phyloP scores from a whole-genome alignment of 371 early-diverging fungal genomes.

The Capniomyces stellatus region DNA sequence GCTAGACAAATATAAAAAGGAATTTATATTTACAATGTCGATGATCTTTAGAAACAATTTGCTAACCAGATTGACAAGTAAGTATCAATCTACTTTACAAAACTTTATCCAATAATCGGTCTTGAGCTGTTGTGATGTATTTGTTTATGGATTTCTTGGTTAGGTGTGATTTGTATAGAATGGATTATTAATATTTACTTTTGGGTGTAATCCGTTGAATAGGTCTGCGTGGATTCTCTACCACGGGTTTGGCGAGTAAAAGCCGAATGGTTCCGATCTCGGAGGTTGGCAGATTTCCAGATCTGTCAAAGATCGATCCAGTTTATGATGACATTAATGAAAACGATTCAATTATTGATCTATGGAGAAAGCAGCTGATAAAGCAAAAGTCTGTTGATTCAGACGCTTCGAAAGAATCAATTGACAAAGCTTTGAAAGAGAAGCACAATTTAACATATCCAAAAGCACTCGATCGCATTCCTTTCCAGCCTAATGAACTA shows the following conservation, averaged over 20 bases:
- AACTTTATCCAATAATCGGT: too few relatives aligned
- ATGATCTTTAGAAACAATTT: too few relatives aligned
- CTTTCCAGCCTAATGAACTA: background rate
- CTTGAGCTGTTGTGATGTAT: too few relatives aligned
- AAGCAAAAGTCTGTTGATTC: slow-evolving; percentile 11
- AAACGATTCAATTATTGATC: slow-evolving; percentile 21
- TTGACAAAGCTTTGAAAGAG: slow-evolving; percentile 6
- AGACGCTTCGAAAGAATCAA: slow-evolving; percentile 2
- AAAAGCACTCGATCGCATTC: slow-evolving; percentile 2
- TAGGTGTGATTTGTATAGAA: too few relatives aligned
- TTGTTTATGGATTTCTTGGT: too few relatives aligned
- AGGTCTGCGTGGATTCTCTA: background rate
- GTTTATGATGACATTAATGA: slow-evolving; percentile 19
- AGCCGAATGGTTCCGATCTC: slow-evolving; percentile 2
- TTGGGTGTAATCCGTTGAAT: too few relatives aligned
- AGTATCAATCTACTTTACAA: too few relatives aligned
- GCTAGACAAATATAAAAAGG: too few relatives aligned
- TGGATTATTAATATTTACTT: too few relatives aligned
- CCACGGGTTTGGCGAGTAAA: background rate
- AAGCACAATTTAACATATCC: slow-evolving; percentile 11
- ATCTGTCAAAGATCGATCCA: slow-evolving; percentile 17
- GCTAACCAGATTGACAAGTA: too few relatives aligned
- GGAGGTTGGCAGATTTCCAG: slow-evolving; percentile 8
- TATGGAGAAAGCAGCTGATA: slow-evolving; percentile 18
- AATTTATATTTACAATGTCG: too few relatives aligned